Base-by-base conservation (phyloP, 768 basidiomycete genomes). In the Saitozyma podzolica region DNA sequence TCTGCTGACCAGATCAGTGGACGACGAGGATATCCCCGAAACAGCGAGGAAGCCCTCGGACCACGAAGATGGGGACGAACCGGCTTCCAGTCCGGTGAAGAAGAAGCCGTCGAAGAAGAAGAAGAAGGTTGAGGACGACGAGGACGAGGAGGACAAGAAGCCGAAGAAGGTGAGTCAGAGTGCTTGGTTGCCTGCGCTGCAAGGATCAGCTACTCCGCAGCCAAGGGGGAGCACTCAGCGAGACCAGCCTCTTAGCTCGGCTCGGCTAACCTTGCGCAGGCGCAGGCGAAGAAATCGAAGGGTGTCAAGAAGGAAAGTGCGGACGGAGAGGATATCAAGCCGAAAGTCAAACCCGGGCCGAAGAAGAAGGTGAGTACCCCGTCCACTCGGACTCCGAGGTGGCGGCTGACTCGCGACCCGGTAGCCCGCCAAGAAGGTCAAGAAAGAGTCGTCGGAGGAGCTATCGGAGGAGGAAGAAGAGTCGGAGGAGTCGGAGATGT, bases 21-120 rank as follows among this genome's bases (percentile, higher is more conserved):
- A 86, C 7, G 86, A 88, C 41, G 92, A 88, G 68, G 93, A 95
- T 70, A 86, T 94, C 58, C 68, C 74, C 2, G 64, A 76, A 59
- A 64, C 74, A 48, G 75, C 65, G 60, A 71, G 62, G 52, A 29
- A 58, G 9, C 56, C 64, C 14, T 48, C 54, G n/a, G 45, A 42
- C 39, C 55, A 39, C 41, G 54, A 41, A 19, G 64, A 62, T 9
- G 54, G 50, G 20, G 58, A 37, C 4, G 47, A 50, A 20, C 64
- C 72, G 3, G 56, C 76, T 4, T 77, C 51, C 8, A 80, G 80
- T 48, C 78, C 76, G 37, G 77, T 54, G 47, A 81, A 64, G 61
- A 72, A 72, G 63, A 62, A 59, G 39, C 42, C 64, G 3, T 56
- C 63, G 9, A 52, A 54, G 6, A 70, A 61, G 50, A 66, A 63